These are phyloP conservation scores for Solanum dulcamara DNA, from an alignment of 257 asterid species.

Conservation along the genomic window DNA sequence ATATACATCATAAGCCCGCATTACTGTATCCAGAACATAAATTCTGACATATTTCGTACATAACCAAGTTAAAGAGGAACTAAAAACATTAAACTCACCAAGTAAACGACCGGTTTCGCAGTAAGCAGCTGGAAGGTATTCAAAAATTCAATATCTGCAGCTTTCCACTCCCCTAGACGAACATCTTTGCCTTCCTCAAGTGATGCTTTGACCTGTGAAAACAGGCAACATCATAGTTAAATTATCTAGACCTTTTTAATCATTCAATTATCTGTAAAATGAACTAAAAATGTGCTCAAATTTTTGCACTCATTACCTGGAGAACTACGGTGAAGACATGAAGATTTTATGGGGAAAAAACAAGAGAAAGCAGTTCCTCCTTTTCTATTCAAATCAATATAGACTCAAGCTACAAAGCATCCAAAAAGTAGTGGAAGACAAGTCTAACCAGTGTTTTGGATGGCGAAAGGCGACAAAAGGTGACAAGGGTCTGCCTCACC, in stretches of 20 bases:
- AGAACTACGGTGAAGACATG: neutral
- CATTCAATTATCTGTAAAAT: neutral
- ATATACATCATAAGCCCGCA: neutral
- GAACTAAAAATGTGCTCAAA: neutral
- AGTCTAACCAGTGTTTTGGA: neutral
- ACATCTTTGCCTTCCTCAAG: constrained; percentile 77
- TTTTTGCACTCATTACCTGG: neutral
- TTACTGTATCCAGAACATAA: neutral
- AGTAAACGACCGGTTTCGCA: constrained; percentile 93
- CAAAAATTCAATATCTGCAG: constrained; percentile 86
- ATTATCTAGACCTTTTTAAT: neutral
- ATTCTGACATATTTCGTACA: neutral
- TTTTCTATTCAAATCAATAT: neutral
- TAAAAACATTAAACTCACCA: constrained; percentile 41
- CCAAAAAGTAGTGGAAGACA: neutral
- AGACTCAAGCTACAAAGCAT: neutral
- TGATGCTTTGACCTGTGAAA: constrained; percentile 50
- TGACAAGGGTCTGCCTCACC: neutral
- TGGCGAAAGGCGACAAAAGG: neutral
- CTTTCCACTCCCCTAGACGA: constrained; percentile 94
- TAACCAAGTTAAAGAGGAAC: neutral
- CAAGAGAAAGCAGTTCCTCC: neutral
- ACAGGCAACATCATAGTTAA: neutral
- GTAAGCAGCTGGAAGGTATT: constrained; percentile 94
- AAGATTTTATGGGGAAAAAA: neutral